Conservation (phyloP, 2,329 filamentous ascomycete genomes). For the Xylaria sp. region DNA sequence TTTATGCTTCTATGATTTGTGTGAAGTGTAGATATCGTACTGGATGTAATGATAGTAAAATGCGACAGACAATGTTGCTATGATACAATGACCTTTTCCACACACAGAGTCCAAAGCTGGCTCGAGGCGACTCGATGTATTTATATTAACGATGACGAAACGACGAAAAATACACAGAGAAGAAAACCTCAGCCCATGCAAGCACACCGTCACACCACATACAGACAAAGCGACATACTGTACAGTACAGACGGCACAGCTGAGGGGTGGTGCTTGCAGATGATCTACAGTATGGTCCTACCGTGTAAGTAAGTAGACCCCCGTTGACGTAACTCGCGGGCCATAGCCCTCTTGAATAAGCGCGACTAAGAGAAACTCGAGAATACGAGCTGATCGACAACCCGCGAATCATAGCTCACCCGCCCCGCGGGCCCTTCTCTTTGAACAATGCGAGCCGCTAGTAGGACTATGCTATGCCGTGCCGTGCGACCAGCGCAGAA, state of each 20-base stretch:
- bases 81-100: neutral
- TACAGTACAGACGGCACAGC: neutral
- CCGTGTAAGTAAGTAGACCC: neutral
- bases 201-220: neutral
- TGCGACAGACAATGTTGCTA: neutral
- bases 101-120: neutral
- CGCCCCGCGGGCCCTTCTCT: neutral
- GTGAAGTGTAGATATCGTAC: neutral
- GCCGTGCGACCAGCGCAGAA: neutral
- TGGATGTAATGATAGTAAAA: neutral
- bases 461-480: neutral
- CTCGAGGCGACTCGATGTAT: neutral
- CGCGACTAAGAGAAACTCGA: conserved; percentile 17
- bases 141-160: conserved; percentile 9
- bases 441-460: neutral
- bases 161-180: conserved; percentile 6
- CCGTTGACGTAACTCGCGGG: conserved; percentile 21
- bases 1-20: conserved; percentile 1
- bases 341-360: conserved; percentile 8
- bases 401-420: neutral
- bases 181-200: conserved; percentile 4
- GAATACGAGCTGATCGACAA: conserved; percentile 41
- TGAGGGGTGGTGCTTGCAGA: conserved; percentile 1
- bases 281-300: conserved; percentile 5
- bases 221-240: neutral